Percentiles rank a stretch among this genome's conserved stretches.
These are phyloP conservation scores for Backusella tarrabulga DNA, from an alignment of 192 early-diverging fungal species.

Conservation along the genomic window DNA sequence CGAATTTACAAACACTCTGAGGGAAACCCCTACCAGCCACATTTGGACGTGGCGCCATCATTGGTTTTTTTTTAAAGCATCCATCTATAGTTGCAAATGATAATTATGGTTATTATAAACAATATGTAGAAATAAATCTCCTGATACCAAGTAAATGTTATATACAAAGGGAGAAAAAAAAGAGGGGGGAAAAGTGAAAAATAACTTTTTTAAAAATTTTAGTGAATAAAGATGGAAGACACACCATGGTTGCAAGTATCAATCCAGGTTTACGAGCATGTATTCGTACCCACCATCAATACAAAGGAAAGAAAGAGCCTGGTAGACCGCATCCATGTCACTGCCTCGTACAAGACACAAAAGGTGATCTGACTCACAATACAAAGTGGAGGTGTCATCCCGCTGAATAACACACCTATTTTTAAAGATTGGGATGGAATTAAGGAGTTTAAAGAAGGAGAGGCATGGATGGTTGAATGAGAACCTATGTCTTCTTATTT, in stretches of 20 bases:
- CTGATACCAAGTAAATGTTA: background rate
- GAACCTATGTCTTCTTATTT: constrained; percentile 35
- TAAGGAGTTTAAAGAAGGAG: constrained; percentile 26
- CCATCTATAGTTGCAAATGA: background rate
- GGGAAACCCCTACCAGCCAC: too few relatives aligned
- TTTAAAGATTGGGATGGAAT: constrained; percentile 31
- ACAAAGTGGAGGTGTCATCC: constrained; percentile 12
- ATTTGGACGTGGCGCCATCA: too few relatives aligned
- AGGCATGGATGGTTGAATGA: constrained; percentile 25
- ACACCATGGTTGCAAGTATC: constrained; percentile 33
- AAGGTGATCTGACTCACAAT: constrained; percentile 18
- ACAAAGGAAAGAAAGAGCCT: constrained; percentile 33
- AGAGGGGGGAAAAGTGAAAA: background rate
- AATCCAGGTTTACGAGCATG: constrained; percentile 32
- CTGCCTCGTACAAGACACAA: constrained; percentile 38
- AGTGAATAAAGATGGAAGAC: constrained; percentile 28
- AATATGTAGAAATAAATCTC: background rate
- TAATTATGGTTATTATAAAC: background rate
- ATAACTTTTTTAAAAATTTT: background rate
- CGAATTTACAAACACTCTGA: too few relatives aligned
- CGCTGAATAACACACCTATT: constrained; percentile 31
- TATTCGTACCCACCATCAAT: constrained; percentile 22
- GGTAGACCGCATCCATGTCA: constrained; percentile 29
- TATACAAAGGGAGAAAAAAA: background rate
- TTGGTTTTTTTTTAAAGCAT: background rate